These are phyloP conservation scores for Colletotrichum sp. DNA, from an alignment of 2,329 filamentous ascomycete species.

Conservation along the genomic window DNA sequence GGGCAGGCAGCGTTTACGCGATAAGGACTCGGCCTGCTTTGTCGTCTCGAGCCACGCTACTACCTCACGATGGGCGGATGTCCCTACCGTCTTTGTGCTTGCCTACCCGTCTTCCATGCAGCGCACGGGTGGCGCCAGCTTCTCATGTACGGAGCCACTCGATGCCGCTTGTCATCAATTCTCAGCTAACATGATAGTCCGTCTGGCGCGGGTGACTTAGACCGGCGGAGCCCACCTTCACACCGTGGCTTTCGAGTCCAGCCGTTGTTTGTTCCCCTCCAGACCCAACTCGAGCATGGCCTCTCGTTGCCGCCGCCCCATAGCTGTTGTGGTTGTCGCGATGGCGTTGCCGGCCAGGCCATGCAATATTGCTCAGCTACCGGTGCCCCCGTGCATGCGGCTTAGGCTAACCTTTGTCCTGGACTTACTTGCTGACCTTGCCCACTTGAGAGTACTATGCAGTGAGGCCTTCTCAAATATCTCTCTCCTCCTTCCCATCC, in stretches of 20 bases:
- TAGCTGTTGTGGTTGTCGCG: neutral
- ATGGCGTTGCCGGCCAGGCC: neutral
- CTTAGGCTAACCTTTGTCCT: constrained; percentile 10
- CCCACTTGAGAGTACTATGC: neutral
- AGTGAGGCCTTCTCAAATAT: constrained; percentile 7
- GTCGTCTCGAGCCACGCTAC: constrained; percentile 2
- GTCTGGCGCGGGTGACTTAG: constrained; percentile 4
- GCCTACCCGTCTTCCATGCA: neutral
- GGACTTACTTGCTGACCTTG: neutral
- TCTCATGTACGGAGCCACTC: neutral
- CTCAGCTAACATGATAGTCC: constrained; percentile 1
- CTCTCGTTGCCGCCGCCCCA: constrained; percentile 6
- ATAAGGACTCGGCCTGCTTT: constrained; percentile 12
- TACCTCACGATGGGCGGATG: constrained; percentile 5
- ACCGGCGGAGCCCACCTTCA: neutral
- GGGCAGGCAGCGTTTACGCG: neutral
- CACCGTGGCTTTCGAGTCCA: neutral
- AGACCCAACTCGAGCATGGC: neutral
- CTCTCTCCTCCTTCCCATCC: constrained; percentile 1
- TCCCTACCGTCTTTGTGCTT: constrained; percentile 8
- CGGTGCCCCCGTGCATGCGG: constrained; percentile 11
- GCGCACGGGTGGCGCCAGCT: constrained; percentile 16
- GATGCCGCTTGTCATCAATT: constrained; percentile 18
- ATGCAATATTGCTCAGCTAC: constrained; percentile 11
- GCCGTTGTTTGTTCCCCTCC: neutral